Evolutionary conservation across 2,329 filamentous ascomycete species (phyloP), one percentile per base, ranked within the genome.

Genomic region (Exophiala sp.): DNA sequence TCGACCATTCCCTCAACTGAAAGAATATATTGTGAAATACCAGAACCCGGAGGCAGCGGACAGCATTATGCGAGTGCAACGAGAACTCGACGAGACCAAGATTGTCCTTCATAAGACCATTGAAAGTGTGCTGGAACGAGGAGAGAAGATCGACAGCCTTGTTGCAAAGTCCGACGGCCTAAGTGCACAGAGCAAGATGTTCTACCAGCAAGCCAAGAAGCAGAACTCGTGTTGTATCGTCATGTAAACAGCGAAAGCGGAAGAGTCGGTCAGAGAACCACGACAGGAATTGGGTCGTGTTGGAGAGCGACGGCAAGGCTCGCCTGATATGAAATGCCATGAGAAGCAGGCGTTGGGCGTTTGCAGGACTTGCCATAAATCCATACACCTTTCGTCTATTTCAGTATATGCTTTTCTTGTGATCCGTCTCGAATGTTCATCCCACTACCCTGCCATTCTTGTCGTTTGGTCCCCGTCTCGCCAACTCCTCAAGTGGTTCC

Each of bases 31-130:
- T 47, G 68, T 72, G 20, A 61, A 62, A 47, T 62, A 62, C 52
- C 60, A 62, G 41, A 55, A 62, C 46, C 59, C 60, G 36, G 52
- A 60, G 11, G 82, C 95, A 74, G 91, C 90, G 62, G 91, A 95
- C 75, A 92, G 86, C 73, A 95, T 97, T 69, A 83, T 90, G 78
- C 91, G 90, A 80, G 96, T 99, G 66, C 92, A 97, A 73, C 88
- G 90, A 75, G 91, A 99, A 76, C 80, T 99, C 58, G 91, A 97
- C 68, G 91, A 96, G 79, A 97, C 92, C 57, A 97, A 96, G 82
- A 91, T 95, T 68, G 87, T 96, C 55, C 79, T 99, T 65, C 91
- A 97, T 76, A 95, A 97, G 82, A 96, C 94, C 41, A 96, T 96
- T 65, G 88, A 95, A 77, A 64, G 58, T n/a, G 65, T 68, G 44